Evolutionary conservation across 2,329 filamentous ascomycete genomes (phyloP), one percentile per base, ranked within the genome.

Genomic region (Arthrobotrys pseudoclavata): DNA sequence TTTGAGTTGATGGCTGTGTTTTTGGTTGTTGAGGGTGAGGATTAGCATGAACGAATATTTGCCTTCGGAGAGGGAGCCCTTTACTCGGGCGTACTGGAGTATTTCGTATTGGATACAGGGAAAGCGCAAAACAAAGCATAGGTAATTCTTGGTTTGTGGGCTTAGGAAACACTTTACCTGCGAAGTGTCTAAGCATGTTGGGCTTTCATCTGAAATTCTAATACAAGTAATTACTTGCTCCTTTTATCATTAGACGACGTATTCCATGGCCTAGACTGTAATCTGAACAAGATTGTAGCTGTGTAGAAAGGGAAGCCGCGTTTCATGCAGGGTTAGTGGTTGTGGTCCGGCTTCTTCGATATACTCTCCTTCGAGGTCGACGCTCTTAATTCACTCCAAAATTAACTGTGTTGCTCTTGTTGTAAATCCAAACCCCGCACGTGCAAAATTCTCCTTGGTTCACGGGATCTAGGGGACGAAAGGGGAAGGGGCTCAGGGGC

Each of bases 1-100:
- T 34, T 34, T 40, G 4, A 70, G 55, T 18, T 63, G 26, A 6
- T 31, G 24, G 18, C 45, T 45, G 3, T 31, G 24, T 15, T 45
- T 31, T 45, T 57, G 45, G 15, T 50, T 63, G 3, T 40, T 60
- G 1, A 74, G 29, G n/a, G 61, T 37, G 29, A 67, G 69, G 24
- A 75, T 75, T 4, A 75, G 22, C 61, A 72, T 72, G 9, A 72
- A 60, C 9, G 48, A 66, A 18, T 66, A 72, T 60, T 72, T 72
- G 18, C 70, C 70, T 40, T 75, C 70, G 15, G 70, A 75, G 2
- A 75, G 29, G 22, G 37, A 22, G 5, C 70, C 70, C 22, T 75
- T 74, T 13, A 61, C 62, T 42, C 9, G 34, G 2, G 50, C 20
- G 20, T 74, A 74, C 69, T 74, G 34, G 4, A 24, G 42, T 40